Base-by-base conservation (phyloP, 805 yeast species). In the Starmerella lactis-condensi region DNA sequence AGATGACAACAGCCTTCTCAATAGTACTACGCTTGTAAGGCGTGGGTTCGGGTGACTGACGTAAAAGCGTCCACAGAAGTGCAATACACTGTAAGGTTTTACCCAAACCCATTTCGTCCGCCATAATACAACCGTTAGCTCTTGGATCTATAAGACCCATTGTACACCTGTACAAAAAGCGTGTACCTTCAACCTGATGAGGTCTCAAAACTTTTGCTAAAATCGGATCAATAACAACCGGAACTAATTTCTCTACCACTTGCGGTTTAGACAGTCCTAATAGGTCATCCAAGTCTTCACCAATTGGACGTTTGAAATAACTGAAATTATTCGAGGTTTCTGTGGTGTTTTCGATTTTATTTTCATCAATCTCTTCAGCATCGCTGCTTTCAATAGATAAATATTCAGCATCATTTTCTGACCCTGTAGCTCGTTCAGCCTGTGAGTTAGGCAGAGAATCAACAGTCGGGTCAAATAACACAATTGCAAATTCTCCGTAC, bases 41-140 rank as follows among this genome's bases (percentile, higher is more conserved):
- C 11, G 36, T 38, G 4, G 43, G 43, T 3, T 17, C 14, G 1
- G 96, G 96, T 6, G 93, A 73, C 51, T 85, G 98, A 38, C 67
- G 69, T 29, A 85, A 59, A 29, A 85, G 51, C 0, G 95, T 85
- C 96, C 96, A 85, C 77, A 83, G 64, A 20, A 85, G 60, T 0
- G 94, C 64, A 21, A 85, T 64, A 52, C 96, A 85, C 50, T 81
- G 94, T 17, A 81, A 59, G 1, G 94, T 81, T 49, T 81, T 81
- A 17, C 94, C 94, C 24, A 81, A 60, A 4, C 94, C 95, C 95
- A 82, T 82, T 52, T 78, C 95, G 56, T 82, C 95, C 0, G 95
- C 95, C 96, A 85, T 85, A 30, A 85, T 85, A 48, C 95, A 85
- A 3, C 98, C 98, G 46, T 75, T 70, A 0, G 95, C 95, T 21